A percentile compares a stretch with the other conserved stretches of the same genome.
Conservation (phyloP, 306 rosid genomes). For the Pachyrhizus erosus region DNA sequence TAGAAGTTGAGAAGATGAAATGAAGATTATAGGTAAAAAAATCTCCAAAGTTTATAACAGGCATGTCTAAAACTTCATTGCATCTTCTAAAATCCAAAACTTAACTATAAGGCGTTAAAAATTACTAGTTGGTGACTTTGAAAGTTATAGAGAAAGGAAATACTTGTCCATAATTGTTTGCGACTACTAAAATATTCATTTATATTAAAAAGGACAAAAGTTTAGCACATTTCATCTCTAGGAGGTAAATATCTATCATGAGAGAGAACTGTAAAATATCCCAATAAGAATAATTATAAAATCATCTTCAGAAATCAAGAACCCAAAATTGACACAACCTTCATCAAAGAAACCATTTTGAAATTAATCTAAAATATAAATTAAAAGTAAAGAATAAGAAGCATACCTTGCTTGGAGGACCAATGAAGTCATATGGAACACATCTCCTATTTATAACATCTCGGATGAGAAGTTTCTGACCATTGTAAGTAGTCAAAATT, state of each 20-base stretch:
- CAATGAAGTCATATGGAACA: conserved; percentile 89
- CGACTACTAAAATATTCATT: not conserved
- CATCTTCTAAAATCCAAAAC: not conserved
- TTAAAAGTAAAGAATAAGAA: conserved; percentile 3
- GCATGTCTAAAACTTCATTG: not conserved
- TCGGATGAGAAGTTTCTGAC: conserved; percentile 97
- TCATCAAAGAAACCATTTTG: conserved; percentile 24
- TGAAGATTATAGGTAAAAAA: not conserved
- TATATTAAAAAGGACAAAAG: not conserved
- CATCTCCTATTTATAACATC: conserved; percentile 94
- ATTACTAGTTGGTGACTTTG: not conserved
- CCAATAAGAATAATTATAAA: not conserved
- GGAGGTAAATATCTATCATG: not conserved
- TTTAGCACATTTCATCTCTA: not conserved
- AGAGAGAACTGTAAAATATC: not conserved
- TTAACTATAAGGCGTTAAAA: not conserved
- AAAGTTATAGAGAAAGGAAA: not conserved
- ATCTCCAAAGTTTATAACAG: not conserved
- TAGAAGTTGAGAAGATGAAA: not conserved
- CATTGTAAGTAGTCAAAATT: conserved; percentile 97
- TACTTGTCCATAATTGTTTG: not conserved
- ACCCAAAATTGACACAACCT: conserved; percentile 6
- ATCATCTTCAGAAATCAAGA: conserved; percentile 4
- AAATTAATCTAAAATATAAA: conserved; percentile 23
- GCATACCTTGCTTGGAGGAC: conserved; percentile 93